Evolutionary conservation across 2,329 filamentous ascomycete genomes (phyloP), one percentile per base, ranked within the genome.

Genomic region (Cercospora citrullina): DNA sequence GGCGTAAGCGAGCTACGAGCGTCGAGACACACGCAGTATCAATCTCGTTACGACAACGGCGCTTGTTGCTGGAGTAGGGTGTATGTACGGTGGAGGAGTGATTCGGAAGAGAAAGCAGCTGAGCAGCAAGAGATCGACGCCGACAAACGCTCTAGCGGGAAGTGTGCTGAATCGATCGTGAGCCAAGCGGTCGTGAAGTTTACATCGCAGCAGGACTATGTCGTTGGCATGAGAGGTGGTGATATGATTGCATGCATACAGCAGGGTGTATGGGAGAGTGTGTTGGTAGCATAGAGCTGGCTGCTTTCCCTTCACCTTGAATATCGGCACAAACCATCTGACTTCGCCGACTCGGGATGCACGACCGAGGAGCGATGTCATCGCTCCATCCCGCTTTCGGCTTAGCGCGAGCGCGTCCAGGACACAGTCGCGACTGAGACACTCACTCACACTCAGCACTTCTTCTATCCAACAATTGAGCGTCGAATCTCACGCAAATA

Each of bases 281-380:
- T 59, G 55, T 31, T 30, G 28, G 26, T 30, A 59, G 55, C 55
- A 59, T 36, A 9, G 18, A 59, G 55, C 55, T 59, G 55, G 55
- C 55, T 59, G 55, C n/a, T 59, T 59, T 59, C 28, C 36, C 55
- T 59, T 59, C 55, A 36, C 55, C 26, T 59, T n/a, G 31, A 59
- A 36, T 28, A 59, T 59, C 55, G 55, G 55, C 55, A 59, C 55
- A 59, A 59, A 30, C 55, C 55, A 55, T 28, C 48, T 28, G 48
- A 30, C 48, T 36, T 33, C 31, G 55, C 55, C 55, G 55, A 36
- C 28, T 23, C n/a, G 55, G 55, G n/a, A 59, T 10, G 55, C 28
- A 30, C 26, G 55, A 21, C 55, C 55, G 55, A 58, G 26, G 48
- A 53, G 48, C 48, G 55, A 59, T 59, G 28, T 59, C 55, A 59